Percentiles rank a stretch among this genome's conserved stretches.
Conservation (phyloP, 495 filamentous ascomycete genomes). For the Cenococcum geophilum region DNA sequence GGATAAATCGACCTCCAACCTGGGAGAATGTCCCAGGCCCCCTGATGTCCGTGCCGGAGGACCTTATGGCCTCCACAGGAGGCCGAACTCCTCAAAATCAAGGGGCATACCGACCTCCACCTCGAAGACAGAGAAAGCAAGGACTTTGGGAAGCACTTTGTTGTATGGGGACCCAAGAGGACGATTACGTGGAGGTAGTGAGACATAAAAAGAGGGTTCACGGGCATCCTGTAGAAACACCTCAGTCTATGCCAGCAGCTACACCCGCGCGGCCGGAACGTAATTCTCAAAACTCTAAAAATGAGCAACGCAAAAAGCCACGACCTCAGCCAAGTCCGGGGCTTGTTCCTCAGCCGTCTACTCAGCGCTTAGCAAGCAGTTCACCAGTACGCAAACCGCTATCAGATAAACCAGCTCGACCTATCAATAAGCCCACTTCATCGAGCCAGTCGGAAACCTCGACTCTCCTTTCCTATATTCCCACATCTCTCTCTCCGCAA, state of each 20-base stretch:
- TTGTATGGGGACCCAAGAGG: slow-evolving; percentile 30
- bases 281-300: neutral
- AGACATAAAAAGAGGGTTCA: slow-evolving; percentile 33
- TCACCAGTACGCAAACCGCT: slow-evolving; percentile 23
- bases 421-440: slow-evolving; percentile 36
- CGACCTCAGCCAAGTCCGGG: slow-evolving; percentile 1
- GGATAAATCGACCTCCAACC: slow-evolving; percentile 25
- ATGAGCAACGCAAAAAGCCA: neutral
- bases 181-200: slow-evolving; percentile 41
- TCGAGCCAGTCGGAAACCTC: slow-evolving; percentile 43
- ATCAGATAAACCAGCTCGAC: slow-evolving; percentile 27
- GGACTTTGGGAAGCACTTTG: slow-evolving; percentile 34
- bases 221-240: slow-evolving; percentile 7
- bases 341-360: neutral
- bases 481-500: slow-evolving; percentile 52
- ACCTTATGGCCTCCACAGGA: slow-evolving; percentile 17
- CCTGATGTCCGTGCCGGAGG: slow-evolving; percentile 35
- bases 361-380: slow-evolving; percentile 2
- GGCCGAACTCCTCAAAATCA: slow-evolving; percentile 8
- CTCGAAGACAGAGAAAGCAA: slow-evolving; percentile 27
- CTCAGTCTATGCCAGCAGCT: slow-evolving; percentile 7
- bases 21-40: slow-evolving; percentile 42
- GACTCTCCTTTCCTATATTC: slow-evolving; percentile 59
- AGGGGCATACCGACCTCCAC: neutral
- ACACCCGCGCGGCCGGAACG: neutral